phyloP scores from a whole-genome alignment of 169 alveolate species.

The Theileria orientalis region DNA sequence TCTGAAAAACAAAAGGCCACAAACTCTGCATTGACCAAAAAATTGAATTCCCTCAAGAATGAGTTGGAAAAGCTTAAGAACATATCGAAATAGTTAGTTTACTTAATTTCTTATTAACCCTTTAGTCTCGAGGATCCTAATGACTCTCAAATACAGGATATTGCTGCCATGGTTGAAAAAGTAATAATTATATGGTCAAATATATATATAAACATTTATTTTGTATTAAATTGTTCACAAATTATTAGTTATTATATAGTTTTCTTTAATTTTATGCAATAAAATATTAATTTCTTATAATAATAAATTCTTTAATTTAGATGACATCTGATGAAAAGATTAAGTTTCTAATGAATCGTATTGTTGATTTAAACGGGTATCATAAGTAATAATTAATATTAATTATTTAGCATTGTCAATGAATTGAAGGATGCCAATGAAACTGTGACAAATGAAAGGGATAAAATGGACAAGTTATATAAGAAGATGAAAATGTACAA shows the following conservation, averaged over 20 bases:
- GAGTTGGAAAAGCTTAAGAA: constrained; percentile 23
- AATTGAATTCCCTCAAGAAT: constrained; percentile 1
- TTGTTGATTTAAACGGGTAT: constrained; percentile 34
- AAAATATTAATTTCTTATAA: background rate
- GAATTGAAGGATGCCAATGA: constrained; percentile 18
- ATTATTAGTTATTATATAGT: too few relatives aligned
- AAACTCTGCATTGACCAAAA: constrained; percentile 21
- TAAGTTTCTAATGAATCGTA: constrained; percentile 30
- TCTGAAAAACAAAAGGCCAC: constrained; percentile 39
- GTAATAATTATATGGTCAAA: background rate
- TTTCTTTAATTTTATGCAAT: too few relatives aligned
- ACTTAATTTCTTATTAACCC: background rate
- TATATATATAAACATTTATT: constrained; percentile 9
- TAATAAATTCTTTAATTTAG: background rate
- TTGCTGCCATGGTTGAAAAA: background rate
- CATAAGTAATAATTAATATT: background rate
- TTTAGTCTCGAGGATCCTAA: constrained; percentile 16
- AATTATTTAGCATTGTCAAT: constrained; percentile 13
- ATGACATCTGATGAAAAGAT: constrained; percentile 27
- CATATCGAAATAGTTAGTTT: constrained; percentile 40
- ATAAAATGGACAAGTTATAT: constrained; percentile 14
- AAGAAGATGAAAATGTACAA: constrained; percentile 33
- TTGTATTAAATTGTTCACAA: too few relatives aligned
- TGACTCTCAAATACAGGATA: background rate
- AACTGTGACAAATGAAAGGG: constrained; percentile 37